Percentiles rank a stretch among this genome's conserved stretches.
Conservation (phyloP, 2,329 filamentous ascomycete genomes). For the Shiraia sp. region DNA sequence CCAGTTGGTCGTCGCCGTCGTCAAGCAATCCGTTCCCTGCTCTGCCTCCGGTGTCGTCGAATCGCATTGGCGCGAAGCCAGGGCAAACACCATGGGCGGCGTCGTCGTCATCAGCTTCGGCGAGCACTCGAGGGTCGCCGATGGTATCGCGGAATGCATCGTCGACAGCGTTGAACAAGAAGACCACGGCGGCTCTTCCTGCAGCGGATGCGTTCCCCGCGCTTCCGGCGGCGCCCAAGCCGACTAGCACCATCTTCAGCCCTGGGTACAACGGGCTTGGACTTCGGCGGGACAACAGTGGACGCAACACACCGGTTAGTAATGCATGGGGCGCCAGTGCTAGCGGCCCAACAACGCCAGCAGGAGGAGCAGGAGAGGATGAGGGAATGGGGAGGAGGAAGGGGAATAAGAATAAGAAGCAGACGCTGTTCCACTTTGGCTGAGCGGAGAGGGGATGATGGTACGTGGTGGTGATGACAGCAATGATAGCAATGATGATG, state of each 20-base stretch:
- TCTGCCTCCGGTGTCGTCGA: constrained; percentile 29
- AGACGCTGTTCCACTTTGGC: constrained; percentile 56
- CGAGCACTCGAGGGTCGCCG: constrained; percentile 43
- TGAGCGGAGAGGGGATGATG: constrained; percentile 21
- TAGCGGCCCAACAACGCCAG: constrained; percentile 27
- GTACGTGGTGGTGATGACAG: not conserved
- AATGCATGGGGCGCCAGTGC: constrained; percentile 47
- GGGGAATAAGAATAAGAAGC: constrained; percentile 56
- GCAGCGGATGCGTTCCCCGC: constrained; percentile 74
- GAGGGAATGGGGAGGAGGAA: constrained; percentile 48
- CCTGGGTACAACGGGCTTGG: constrained; percentile 54
- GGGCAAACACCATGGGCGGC: constrained; percentile 43
- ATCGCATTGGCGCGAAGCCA: constrained; percentile 40
- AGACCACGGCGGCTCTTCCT: constrained; percentile 13
- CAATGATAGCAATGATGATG: not conserved
- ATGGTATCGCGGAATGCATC: constrained; percentile 39
- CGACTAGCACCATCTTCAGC: constrained; percentile 58
- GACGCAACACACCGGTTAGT: constrained; percentile 40
- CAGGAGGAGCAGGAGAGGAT: constrained; percentile 28
- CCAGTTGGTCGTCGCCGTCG: constrained; percentile 59
- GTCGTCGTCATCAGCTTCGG: constrained; percentile 34
- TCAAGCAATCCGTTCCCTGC: constrained; percentile 39
- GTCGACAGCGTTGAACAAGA: constrained; percentile 30
- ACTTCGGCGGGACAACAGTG: constrained; percentile 48
- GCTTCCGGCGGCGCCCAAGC: constrained; percentile 76